Conservation (phyloP, 73 alveolate genomes). For the Paramecium biaurelia region DNA sequence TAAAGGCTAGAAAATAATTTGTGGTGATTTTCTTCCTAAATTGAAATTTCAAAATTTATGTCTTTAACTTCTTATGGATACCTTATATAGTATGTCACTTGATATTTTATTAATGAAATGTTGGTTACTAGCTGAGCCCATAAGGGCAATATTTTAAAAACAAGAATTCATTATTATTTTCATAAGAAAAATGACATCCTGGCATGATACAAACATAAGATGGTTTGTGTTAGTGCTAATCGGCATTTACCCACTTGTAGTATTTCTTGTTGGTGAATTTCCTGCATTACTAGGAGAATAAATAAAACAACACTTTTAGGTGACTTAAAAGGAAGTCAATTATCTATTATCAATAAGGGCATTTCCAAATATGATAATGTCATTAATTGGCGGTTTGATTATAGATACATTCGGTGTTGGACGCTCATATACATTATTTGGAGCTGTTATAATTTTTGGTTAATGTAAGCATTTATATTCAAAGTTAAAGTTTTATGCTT, state of each 20-base stretch:
- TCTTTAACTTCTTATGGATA: background rate
- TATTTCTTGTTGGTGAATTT: background rate
- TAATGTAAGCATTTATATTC: background rate
- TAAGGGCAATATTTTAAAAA: background rate
- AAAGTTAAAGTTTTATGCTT: background rate
- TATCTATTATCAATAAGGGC: background rate
- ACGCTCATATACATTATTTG: background rate
- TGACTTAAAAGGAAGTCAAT: background rate
- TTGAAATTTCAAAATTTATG: background rate
- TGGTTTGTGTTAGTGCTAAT: background rate
- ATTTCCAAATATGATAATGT: background rate
- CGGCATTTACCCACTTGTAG: background rate
- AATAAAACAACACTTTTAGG: background rate
- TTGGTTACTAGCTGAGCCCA: background rate
- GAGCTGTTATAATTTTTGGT: background rate
- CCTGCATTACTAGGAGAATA: background rate
- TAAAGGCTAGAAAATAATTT: background rate
- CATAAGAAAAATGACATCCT: background rate
- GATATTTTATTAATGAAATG: background rate
- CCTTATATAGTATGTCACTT: no score
- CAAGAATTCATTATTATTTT: background rate
- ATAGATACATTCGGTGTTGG: conserved; percentile 67
- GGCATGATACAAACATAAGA: background rate
- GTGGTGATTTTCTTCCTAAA: background rate
- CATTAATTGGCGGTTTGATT: conserved; percentile 85